A percentile compares a stretch with the other conserved stretches of the same genome.
These are phyloP conservation scores for Pelargonium myrrhifolium DNA, from an alignment of 441 rosid genomes.

Conservation along the genomic window DNA sequence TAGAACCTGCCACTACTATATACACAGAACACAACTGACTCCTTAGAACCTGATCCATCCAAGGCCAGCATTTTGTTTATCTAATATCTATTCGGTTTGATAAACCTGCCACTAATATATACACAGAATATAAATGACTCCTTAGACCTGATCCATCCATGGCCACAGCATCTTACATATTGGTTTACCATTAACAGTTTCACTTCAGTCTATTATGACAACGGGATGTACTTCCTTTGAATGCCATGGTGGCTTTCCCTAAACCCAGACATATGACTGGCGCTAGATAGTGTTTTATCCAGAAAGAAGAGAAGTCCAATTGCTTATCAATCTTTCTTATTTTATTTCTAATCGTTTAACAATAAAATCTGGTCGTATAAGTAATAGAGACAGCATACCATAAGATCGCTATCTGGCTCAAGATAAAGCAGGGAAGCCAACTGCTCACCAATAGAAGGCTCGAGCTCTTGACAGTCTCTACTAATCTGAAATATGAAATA, in stretches of 20 bases:
- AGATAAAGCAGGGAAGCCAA: slow-evolving; percentile 85
- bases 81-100: too few relatives aligned
- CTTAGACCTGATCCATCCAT: neutral
- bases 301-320: neutral
- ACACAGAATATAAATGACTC: too few relatives aligned
- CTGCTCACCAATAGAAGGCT: slow-evolving; percentile 84
- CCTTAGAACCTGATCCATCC: too few relatives aligned
- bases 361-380: neutral
- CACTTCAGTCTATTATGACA: neutral
- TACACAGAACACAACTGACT: too few relatives aligned
- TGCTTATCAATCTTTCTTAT: neutral
- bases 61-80: too few relatives aligned
- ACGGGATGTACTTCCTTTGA: neutral
- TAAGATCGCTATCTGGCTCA: slow-evolving; percentile 97
- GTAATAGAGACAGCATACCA: slow-evolving; percentile 48
- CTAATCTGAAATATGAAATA: slow-evolving; percentile 62
- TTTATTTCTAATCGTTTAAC: neutral
- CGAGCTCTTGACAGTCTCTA: slow-evolving; percentile 98
- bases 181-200: neutral
- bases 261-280: neutral
- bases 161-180: neutral
- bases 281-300: neutral
- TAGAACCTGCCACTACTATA: too few relatives aligned
- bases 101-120: too few relatives aligned
- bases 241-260: neutral